Base-by-base conservation (phyloP, 805 yeast genomes). In the Lipomyces spencermartinsiae region DNA sequence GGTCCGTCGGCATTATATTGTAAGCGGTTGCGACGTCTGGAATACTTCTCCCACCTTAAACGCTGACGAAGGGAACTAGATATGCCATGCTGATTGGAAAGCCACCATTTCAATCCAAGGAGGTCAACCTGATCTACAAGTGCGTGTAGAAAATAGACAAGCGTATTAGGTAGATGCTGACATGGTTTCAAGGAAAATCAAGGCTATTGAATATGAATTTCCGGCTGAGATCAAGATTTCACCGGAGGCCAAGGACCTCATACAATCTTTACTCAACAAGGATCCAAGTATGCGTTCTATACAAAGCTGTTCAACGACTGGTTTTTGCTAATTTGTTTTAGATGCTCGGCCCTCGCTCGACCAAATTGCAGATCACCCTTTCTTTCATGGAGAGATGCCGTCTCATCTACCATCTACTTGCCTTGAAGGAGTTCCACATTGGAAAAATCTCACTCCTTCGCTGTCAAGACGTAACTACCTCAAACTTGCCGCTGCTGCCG, bases 1-100 rank as follows among this genome's bases (percentile, higher is more conserved):
- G 99, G 99, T 96, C 99, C 9, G 87, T 93, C 72, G 99, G 99
- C 69, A 91, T 95, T 67, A 95, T 95, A 92, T 84, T 95, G 83
- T 95, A 34, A 62, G 71, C 5, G 12, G 2, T 16, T 6, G 2
- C 6, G 12, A 25, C 8, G 8, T 31, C 12, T 1, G n/a, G 29
- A 29, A 12, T 1, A 4, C 33, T 0, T 14, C 7, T 14, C 16
- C 16, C 57, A 25, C 12, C n/a, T 8, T 16, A 22, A 49, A 12
- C 19, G 33, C 34, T 34, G 62, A 29, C 43, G 51, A 22, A 55
- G 53, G 7, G 14, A 5, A 19, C 5, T 49, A 68, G 71, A 60
- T 68, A 89, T 77, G 98, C 99, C 8, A 84, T 95, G 80, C 83
- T 95, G 61, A 84, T 90, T 67, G 98, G 98, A 49, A 93, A 92